These are phyloP conservation scores for Cryptosporidium ubiquitum DNA, from an alignment of 169 alveolate genomes.

Conservation along the genomic window DNA sequence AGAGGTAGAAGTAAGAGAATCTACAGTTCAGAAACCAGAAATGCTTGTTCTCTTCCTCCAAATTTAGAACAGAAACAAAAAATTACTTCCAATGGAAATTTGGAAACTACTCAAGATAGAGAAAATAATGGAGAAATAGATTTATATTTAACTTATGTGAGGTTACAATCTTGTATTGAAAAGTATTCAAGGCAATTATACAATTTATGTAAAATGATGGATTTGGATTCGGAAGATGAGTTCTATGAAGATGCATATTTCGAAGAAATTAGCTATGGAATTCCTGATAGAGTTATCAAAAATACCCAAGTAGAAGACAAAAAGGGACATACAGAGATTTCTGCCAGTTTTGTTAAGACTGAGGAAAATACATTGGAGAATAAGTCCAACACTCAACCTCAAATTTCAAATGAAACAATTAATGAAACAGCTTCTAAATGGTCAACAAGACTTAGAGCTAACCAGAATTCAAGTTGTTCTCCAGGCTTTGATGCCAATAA, in stretches of 20 bases:
- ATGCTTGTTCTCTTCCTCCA: conserved; percentile 45
- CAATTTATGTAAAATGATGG: conserved; percentile 35
- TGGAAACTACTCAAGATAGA: not conserved
- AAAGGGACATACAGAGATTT: not conserved
- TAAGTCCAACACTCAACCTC: not conserved
- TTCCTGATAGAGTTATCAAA: not conserved
- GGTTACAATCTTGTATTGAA: conserved; percentile 8
- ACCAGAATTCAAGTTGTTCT: not conserved
- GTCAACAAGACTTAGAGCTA: conserved; percentile 32
- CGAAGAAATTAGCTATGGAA: not conserved
- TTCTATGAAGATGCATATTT: not conserved
- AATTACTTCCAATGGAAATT: not conserved
- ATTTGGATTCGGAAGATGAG: conserved; percentile 21
- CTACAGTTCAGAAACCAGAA: not conserved
- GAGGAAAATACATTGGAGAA: not conserved
- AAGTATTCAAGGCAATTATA: conserved; percentile 18
- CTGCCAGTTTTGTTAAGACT: not conserved
- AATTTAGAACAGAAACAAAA: not conserved
- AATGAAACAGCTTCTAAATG: conserved; percentile 42
- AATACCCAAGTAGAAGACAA: not conserved
- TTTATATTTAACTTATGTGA: conserved; percentile 11
- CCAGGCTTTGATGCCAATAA: not conserved
- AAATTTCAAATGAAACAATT: conserved; percentile 5
- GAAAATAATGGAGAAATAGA: not conserved
- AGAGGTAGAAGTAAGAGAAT: not conserved